Evolutionary conservation across 1,139 yeast genomes (phyloP).

Genomic region (Yamadazyma atlantica): DNA sequence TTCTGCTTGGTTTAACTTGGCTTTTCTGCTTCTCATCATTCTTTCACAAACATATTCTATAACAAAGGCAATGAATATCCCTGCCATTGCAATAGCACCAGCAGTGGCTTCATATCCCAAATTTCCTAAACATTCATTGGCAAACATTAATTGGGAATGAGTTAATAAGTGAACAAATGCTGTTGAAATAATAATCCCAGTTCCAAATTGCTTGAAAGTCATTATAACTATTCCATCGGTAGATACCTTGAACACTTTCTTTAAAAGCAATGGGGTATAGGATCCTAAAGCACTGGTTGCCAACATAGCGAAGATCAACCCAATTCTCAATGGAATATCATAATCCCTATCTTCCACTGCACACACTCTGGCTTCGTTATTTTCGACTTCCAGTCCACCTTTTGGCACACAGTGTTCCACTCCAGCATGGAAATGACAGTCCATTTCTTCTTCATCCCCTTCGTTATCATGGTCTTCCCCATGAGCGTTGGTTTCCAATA

Average conservation of each 20-base stretch:
- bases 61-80: slow-evolving; percentile 29
- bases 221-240: slow-evolving; percentile 20
- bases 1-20: slow-evolving; percentile 3
- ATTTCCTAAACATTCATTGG: slow-evolving; percentile 21
- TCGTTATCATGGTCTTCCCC: slow-evolving; percentile 3
- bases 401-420: slow-evolving; percentile 34
- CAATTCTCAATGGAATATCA: slow-evolving; percentile 27
- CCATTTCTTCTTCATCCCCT: slow-evolving; percentile 10
- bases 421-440: slow-evolving; percentile 41
- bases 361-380: slow-evolving; percentile 11
- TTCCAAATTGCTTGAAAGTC: slow-evolving; percentile 26
- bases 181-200: slow-evolving; percentile 27
- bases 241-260: slow-evolving; percentile 19
- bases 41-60: slow-evolving; percentile 22
- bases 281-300: slow-evolving; percentile 31
- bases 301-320: slow-evolving; percentile 29
- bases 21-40: slow-evolving; percentile 9
- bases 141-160: slow-evolving; percentile 23
- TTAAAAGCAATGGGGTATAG: slow-evolving; percentile 22
- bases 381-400: slow-evolving; percentile 5
- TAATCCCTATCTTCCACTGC: slow-evolving; percentile 24
- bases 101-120: slow-evolving; percentile 28
- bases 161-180: slow-evolving; percentile 26
- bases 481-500: slow-evolving; percentile 11
- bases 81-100: slow-evolving; percentile 34